Base-by-base conservation (phyloP, 1,284 basidiomycete genomes). In the Erythrobasidium hasegawianum region DNA sequence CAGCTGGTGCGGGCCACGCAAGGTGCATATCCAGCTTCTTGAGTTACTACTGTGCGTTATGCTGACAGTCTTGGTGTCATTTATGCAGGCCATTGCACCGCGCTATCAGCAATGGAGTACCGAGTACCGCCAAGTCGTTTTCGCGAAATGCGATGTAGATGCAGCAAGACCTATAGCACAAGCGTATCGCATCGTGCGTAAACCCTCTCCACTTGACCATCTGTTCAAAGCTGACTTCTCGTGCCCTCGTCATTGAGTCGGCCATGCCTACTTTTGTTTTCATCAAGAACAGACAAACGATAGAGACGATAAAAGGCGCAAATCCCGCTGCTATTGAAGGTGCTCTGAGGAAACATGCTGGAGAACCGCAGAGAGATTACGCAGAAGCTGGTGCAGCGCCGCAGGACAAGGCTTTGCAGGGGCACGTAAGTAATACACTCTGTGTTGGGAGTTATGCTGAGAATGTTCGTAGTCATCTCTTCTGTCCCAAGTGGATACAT, bases 141-240 rank as follows among this genome's bases (percentile, higher is more conserved):
- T 73, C 57, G 57, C 71, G 60, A 74, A 74, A 57, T 68, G 68
- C 47, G 72, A 74, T 49, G 72, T 74, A 29, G 72, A 74, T 38
- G 47, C 53, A 4, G 69, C 54, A 0, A 57, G 66, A 16, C 66
- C 69, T 13, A 58, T 74, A 4, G 71, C 72, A 2, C 54, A 59
- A 22, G 57, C 57, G 22, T 74, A 69, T 55, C n/a, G 14, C 11
- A 65, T 74, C 29, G 62, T 65, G n/a, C 1, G 62, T 57, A 2
- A n/a, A 1, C 27, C 26, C n/a, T 18, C 13, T 47, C 9, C 26
- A 4, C 11, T 22, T 7, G 29, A 2, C 26, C 4, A 41, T 20
- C 18, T 18, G n/a, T n/a, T n/a, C n/a, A n/a, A n/a, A 45, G 13
- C 24, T 22, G 14, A 26, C n/a, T 1, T 47, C 13, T 39, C 10